Evolutionary conservation across 192 early-diverging fungal species (phyloP).

Genomic region (Allomyces javanicus): DNA sequence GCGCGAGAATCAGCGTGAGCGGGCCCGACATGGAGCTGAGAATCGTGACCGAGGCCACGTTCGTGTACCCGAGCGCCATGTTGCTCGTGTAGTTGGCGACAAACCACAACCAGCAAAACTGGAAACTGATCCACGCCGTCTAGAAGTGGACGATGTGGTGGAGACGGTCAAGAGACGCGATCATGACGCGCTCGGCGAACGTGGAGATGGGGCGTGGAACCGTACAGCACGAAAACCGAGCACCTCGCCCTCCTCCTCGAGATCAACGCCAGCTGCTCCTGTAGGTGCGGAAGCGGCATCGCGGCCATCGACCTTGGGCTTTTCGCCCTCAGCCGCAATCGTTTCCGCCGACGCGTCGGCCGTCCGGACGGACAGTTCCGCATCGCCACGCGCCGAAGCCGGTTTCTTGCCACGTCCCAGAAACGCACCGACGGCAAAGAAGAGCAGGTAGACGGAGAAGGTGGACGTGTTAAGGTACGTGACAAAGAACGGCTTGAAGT

Average conservation of each 20-base stretch:
- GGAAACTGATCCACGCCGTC: slow-evolving; percentile 36
- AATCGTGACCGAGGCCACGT: slow-evolving; percentile 53
- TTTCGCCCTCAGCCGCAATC: too few relatives aligned
- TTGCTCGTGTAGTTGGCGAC: slow-evolving; percentile 54
- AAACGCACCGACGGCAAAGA: slow-evolving; percentile 7
- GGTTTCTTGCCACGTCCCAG: background rate
- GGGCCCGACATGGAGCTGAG: slow-evolving; percentile 52
- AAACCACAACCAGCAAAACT: slow-evolving; percentile 65
- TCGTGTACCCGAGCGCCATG: slow-evolving; percentile 50
- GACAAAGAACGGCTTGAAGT: slow-evolving; percentile 53
- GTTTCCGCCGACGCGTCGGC: too few relatives aligned
- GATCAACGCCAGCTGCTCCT: too few relatives aligned
- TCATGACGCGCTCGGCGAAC: too few relatives aligned
- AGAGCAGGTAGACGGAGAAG: slow-evolving; percentile 50
- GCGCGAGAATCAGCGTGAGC: slow-evolving; percentile 51
- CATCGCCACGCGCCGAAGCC: background rate
- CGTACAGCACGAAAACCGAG: too few relatives aligned
- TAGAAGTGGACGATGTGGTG: slow-evolving; percentile 5
- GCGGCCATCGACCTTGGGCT: too few relatives aligned
- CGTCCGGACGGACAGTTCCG: background rate
- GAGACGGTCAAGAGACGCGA: too few relatives aligned
- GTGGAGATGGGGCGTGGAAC: too few relatives aligned
- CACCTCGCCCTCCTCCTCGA: too few relatives aligned
- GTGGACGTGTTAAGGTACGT: slow-evolving; percentile 59
- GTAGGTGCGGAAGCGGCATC: too few relatives aligned